These are phyloP conservation scores for Pleurozium schreberi DNA, from an alignment of 225 moss, liverwort and hornwort species.

Conservation along the genomic window DNA sequence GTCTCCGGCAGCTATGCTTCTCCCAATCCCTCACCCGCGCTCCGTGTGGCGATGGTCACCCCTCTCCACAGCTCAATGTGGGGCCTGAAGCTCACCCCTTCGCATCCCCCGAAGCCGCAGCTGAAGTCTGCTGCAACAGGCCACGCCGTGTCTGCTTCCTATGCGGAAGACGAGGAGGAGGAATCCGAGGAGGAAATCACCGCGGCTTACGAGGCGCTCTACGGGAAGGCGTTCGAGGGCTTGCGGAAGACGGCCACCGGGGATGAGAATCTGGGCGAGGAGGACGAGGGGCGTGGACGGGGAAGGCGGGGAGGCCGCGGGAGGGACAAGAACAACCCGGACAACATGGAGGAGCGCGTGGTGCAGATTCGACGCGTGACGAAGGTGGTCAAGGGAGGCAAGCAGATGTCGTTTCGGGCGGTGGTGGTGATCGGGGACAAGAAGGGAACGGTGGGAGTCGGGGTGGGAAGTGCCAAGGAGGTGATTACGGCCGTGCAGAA, in stretches of 20 bases:
- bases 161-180: constrained; percentile 52
- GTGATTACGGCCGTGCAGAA: constrained; percentile 96
- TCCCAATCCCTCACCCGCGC: background rate
- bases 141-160: background rate
- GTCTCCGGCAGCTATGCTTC: constrained; percentile 4
- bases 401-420: constrained; percentile 94
- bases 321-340: constrained; percentile 8
- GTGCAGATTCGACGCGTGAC: constrained; percentile 98
- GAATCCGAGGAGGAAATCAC: constrained; percentile 80
- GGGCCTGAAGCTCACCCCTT: constrained; percentile 26
- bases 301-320: constrained; percentile 22
- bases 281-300: constrained; percentile 11
- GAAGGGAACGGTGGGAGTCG: constrained; percentile 91
- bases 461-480: constrained; percentile 90
- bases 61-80: constrained; percentile 49
- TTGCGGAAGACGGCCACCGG: constrained; percentile 11
- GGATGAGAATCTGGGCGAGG: constrained; percentile 22
- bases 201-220: constrained; percentile 80
- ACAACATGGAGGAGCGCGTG: constrained; percentile 82
- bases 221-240: constrained; percentile 78
- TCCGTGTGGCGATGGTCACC: background rate
- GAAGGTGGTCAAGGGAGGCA: constrained; percentile 98
- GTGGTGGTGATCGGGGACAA: constrained; percentile 93
- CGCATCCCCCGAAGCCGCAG: background rate
- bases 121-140: background rate